These are phyloP conservation scores for Carnegiea gigantea DNA, from an alignment of 179 eudicot species.

Conservation along the genomic window DNA sequence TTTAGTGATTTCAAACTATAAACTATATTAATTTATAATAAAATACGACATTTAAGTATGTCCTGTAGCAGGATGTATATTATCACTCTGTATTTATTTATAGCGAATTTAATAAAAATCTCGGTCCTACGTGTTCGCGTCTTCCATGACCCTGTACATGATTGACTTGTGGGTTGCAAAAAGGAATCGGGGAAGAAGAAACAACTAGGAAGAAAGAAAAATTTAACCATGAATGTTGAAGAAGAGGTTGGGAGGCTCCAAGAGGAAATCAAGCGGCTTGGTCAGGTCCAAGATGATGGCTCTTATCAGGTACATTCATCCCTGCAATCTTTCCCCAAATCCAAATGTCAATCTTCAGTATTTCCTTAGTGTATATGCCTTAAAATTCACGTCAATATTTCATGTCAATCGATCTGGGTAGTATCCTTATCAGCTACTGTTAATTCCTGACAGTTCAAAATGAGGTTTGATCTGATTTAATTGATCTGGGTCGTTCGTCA, in stretches of 20 bases:
- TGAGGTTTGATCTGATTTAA: not conserved
- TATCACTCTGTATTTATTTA: too few species aligned
- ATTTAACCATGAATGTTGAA: conserved; percentile 55
- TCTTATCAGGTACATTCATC: not conserved
- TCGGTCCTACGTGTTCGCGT: not conserved
- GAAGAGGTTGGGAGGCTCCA: conserved; percentile 67
- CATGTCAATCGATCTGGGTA: not conserved
- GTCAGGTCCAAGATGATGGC: conserved; percentile 47
- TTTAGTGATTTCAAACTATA: too few species aligned
- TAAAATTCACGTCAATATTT: not conserved
- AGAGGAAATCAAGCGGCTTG: conserved; percentile 74
- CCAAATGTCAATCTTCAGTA: not conserved
- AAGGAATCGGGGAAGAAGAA: not conserved
- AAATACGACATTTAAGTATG: too few species aligned
- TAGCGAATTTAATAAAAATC: not conserved
- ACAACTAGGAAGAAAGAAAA: not conserved
- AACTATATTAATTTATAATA: too few species aligned
- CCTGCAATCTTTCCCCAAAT: not conserved
- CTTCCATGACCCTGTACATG: not conserved
- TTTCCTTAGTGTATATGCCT: not conserved
- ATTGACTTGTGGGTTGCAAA: not conserved
- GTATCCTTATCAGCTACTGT: not conserved
- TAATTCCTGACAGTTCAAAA: not conserved
- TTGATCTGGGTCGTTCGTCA: conserved; percentile 3
- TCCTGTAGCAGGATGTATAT: too few species aligned